Conservation (phyloP, 192 early-diverging fungal genomes). For the Mortierella claussenii region DNA sequence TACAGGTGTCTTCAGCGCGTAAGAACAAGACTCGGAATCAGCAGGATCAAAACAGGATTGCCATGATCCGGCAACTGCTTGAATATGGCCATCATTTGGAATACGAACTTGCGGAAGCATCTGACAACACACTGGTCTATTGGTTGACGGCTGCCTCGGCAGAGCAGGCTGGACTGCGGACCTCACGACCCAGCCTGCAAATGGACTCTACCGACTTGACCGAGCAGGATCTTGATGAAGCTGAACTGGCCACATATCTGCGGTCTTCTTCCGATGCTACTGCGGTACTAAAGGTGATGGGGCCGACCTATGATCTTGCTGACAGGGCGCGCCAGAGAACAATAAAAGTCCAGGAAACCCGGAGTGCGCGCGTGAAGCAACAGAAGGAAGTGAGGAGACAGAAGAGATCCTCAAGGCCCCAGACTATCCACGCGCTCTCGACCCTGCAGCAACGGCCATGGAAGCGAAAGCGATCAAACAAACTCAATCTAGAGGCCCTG, state of each 20-base stretch:
- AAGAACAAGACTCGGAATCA: no score
- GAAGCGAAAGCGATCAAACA: constrained; percentile 11
- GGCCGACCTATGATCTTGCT: background rate
- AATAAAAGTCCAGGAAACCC: background rate
- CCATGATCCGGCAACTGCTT: constrained; percentile 5
- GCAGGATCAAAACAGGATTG: background rate
- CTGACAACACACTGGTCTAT: constrained; percentile 5
- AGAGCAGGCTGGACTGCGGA: background rate
- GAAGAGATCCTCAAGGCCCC: background rate
- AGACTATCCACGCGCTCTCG: background rate
- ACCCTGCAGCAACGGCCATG: background rate
- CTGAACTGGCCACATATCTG: constrained; percentile 9
- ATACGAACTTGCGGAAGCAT: constrained; percentile 17
- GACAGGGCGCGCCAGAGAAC: background rate
- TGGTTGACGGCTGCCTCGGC: constrained; percentile 1
- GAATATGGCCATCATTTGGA: constrained; percentile 12
- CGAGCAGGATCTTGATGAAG: constrained; percentile 23
- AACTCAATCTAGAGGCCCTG: constrained; percentile 20
- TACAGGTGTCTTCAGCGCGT: no score
- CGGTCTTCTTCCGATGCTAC: constrained; percentile 1
- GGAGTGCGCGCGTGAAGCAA: background rate
- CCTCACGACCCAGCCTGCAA: background rate
- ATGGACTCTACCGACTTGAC: constrained; percentile 13
- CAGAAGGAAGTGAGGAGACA: background rate
- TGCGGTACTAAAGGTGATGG: background rate